These are phyloP conservation scores for Neofusicoccum parvum DNA, from an alignment of 2,329 filamentous ascomycete species.

Conservation along the genomic window DNA sequence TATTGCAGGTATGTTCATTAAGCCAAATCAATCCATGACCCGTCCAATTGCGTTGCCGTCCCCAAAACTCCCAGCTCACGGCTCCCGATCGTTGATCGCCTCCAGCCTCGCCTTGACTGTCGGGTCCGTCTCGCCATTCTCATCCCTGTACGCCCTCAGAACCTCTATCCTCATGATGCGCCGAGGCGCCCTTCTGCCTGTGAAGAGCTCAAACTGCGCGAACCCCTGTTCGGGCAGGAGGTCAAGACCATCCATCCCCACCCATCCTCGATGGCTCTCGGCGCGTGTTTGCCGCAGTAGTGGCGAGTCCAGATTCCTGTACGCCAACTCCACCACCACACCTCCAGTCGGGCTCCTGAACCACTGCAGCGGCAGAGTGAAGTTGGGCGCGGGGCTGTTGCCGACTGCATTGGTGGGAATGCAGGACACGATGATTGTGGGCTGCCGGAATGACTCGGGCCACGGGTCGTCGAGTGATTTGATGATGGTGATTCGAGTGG, in stretches of 20 bases:
- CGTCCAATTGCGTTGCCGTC: background rate
- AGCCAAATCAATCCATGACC: background rate
- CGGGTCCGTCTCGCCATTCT: slow-evolving; percentile 8
- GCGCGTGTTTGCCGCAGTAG: slow-evolving; percentile 68
- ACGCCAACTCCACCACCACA: slow-evolving; percentile 72
- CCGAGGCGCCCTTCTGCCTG: slow-evolving; percentile 70
- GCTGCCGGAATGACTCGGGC: slow-evolving; percentile 64
- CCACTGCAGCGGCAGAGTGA: slow-evolving; percentile 70
- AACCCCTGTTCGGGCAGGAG: slow-evolving; percentile 77
- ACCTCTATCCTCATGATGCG: slow-evolving; percentile 71
- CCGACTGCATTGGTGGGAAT: slow-evolving; percentile 72
- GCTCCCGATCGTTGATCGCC: slow-evolving; percentile 6
- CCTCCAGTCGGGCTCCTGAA: slow-evolving; percentile 72
- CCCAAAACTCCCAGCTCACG: background rate
- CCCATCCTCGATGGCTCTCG: slow-evolving; percentile 66
- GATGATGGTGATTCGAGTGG: slow-evolving; percentile 59
- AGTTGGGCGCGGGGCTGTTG: slow-evolving; percentile 66
- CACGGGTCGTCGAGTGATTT: slow-evolving; percentile 61
- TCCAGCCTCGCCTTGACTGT: slow-evolving; percentile 5
- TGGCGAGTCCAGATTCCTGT: slow-evolving; percentile 72
- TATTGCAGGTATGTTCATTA: slow-evolving; percentile 1
- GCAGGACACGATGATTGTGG: slow-evolving; percentile 75
- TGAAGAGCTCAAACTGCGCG: slow-evolving; percentile 81
- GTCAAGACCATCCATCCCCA: slow-evolving; percentile 74
- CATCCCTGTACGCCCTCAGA: slow-evolving; percentile 27